These are phyloP conservation scores for Gymnopus androsaceus DNA, from an alignment of 1,284 basidiomycete species.

Conservation along the genomic window DNA sequence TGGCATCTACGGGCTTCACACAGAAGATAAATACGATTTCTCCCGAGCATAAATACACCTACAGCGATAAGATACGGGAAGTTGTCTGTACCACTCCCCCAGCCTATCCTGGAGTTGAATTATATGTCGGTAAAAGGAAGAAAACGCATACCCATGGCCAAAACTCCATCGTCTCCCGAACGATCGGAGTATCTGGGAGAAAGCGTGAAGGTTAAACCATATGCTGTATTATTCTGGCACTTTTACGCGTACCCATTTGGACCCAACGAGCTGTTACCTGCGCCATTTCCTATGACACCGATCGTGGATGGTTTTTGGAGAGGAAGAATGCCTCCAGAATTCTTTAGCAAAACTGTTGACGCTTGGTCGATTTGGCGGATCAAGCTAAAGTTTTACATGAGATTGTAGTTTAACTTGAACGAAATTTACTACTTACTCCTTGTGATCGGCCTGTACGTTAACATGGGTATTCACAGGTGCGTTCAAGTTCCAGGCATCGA, in stretches of 20 bases:
- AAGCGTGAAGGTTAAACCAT: slow-evolving; percentile 6
- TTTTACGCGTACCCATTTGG: slow-evolving; percentile 57
- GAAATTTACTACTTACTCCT: slow-evolving; percentile 35
- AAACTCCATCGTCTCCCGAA: slow-evolving; percentile 54
- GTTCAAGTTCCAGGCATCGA: slow-evolving; percentile 33
- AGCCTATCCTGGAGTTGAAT: slow-evolving; percentile 31
- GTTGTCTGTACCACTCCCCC: slow-evolving; percentile 49
- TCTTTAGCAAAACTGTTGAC: slow-evolving; percentile 77
- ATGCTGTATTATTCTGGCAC: background rate
- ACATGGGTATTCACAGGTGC: slow-evolving; percentile 49
- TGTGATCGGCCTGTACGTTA: slow-evolving; percentile 69
- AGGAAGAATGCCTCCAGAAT: slow-evolving; percentile 57
- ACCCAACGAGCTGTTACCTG: slow-evolving; percentile 56
- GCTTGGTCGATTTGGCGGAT: slow-evolving; percentile 71
- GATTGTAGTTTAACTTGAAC: background rate
- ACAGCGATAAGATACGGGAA: slow-evolving; percentile 55
- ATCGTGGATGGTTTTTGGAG: slow-evolving; percentile 54
- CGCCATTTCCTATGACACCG: slow-evolving; percentile 64
- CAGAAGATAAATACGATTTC: slow-evolving; percentile 20
- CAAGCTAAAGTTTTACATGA: slow-evolving; percentile 36
- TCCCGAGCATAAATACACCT: slow-evolving; percentile 21
- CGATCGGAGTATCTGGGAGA: slow-evolving; percentile 42
- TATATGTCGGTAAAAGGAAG: background rate
- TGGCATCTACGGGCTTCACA: slow-evolving; percentile 43
- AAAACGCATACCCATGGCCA: slow-evolving; percentile 63